Conservation (phyloP, 2,329 filamentous ascomycete species). For the Aspergillus sp. region DNA sequence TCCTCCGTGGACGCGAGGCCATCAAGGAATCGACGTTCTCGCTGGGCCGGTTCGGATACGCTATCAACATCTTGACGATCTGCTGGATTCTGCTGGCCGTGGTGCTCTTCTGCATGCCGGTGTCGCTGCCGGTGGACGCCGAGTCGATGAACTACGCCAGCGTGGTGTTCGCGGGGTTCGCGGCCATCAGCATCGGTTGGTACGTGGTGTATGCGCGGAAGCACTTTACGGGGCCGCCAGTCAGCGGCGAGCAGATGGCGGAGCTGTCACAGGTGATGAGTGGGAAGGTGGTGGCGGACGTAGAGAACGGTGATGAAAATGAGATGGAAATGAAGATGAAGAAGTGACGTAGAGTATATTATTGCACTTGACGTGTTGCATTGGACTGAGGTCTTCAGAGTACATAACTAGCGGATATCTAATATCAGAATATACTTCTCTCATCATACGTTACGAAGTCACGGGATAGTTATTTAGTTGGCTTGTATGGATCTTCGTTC, state of each 20-base stretch:
- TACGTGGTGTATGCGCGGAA: constrained; percentile 64
- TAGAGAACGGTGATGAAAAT: constrained; percentile 29
- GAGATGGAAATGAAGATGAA: constrained; percentile 8
- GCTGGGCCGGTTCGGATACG: constrained; percentile 66
- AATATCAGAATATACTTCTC: too few relatives aligned
- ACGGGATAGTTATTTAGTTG: too few relatives aligned
- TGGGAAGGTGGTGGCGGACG: constrained; percentile 31
- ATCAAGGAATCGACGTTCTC: constrained; percentile 67
- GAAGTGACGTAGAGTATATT: neutral
- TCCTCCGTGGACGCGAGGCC: constrained; percentile 65
- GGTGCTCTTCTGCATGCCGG: constrained; percentile 75
- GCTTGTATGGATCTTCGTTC: too few relatives aligned
- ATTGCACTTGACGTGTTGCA: neutral
- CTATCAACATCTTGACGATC: constrained; percentile 68
- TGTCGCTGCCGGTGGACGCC: constrained; percentile 57
- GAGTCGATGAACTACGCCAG: constrained; percentile 66
- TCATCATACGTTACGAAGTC: too few relatives aligned
- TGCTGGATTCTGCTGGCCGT: constrained; percentile 69
- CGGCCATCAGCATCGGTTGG: constrained; percentile 59
- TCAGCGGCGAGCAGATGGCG: constrained; percentile 28
- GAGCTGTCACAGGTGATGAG: constrained; percentile 31
- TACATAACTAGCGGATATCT: too few relatives aligned
- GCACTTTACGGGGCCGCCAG: constrained; percentile 61
- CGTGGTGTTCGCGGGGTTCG: constrained; percentile 65
- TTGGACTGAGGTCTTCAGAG: too few relatives aligned